Conservation (phyloP, 2,329 filamentous ascomycete species). For the Lachnellula occidentalis region DNA sequence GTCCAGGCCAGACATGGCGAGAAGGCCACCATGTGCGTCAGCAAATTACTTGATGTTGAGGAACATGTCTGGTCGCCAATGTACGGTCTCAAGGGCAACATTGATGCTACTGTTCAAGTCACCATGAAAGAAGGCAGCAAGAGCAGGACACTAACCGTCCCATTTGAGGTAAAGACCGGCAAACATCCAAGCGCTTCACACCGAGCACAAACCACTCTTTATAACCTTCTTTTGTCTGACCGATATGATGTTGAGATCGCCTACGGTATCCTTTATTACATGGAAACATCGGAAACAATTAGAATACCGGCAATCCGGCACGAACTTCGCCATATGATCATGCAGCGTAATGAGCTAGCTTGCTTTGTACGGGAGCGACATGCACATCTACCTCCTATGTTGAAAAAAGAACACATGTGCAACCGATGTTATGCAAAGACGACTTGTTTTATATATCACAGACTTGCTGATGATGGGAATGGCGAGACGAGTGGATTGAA, state of each 20-base stretch:
- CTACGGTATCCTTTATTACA: constrained; percentile 90
- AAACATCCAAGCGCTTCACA: constrained; percentile 77
- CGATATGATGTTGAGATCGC: constrained; percentile 89
- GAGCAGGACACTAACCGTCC: constrained; percentile 69
- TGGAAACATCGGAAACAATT: constrained; percentile 82
- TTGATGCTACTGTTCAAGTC: constrained; percentile 93
- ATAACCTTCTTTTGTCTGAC: constrained; percentile 87
- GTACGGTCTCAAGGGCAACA: constrained; percentile 95
- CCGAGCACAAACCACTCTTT: constrained; percentile 88
- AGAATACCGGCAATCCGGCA: constrained; percentile 79
- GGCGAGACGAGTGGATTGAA: constrained; percentile 76
- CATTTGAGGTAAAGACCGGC: constrained; percentile 94
- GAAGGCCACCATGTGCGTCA: constrained; percentile 76
- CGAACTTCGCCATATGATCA: constrained; percentile 93
- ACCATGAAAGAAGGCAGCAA: constrained; percentile 67
- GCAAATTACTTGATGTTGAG: constrained; percentile 91
- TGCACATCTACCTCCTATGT: constrained; percentile 76
- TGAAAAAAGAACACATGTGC: constrained; percentile 76
- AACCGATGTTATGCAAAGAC: constrained; percentile 85
- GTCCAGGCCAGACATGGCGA: constrained; percentile 76
- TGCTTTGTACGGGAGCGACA: constrained; percentile 78
- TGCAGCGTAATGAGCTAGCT: constrained; percentile 87
- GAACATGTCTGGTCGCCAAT: constrained; percentile 98
- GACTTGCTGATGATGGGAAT: constrained; percentile 76
- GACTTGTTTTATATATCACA: constrained; percentile 90